These are phyloP conservation scores for Microbotryum saponariae DNA, from an alignment of 1,284 basidiomycete genomes.

Conservation along the genomic window DNA sequence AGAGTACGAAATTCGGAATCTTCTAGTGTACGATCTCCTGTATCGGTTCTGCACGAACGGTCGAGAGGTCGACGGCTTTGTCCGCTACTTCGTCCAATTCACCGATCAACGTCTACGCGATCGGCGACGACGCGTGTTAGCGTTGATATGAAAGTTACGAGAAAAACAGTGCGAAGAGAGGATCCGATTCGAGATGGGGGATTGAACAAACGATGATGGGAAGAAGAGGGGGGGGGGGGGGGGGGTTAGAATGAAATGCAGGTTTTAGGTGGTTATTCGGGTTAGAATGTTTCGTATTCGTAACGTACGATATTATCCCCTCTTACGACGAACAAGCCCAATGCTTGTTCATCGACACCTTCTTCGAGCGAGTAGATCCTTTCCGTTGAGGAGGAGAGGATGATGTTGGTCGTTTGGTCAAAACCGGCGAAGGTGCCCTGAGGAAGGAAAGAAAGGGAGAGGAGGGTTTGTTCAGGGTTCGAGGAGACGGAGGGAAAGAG, in stretches of 20 bases:
- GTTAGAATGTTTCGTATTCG: too few relatives aligned
- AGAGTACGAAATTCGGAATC: too few relatives aligned
- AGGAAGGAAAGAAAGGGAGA: neutral
- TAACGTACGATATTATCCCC: conserved; percentile 84
- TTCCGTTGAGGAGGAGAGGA: conserved; percentile 82
- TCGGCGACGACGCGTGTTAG: conserved; percentile 37
- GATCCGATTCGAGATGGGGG: too few relatives aligned
- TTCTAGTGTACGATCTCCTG: conserved; percentile 28
- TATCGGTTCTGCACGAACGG: conserved; percentile 80
- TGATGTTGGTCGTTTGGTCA: conserved; percentile 87
- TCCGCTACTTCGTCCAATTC: conserved; percentile 84
- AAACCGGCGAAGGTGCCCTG: conserved; percentile 82
- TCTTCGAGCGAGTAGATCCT: conserved; percentile 81
- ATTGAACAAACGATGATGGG: too few relatives aligned
- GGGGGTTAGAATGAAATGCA: too few relatives aligned
- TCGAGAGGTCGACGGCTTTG: conserved; percentile 64
- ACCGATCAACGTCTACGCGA: conserved; percentile 79
- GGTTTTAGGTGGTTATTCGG: too few relatives aligned
- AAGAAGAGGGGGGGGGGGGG: too few relatives aligned
- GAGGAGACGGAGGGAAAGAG: neutral
- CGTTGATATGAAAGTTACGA: too few relatives aligned
- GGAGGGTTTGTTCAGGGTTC: neutral
- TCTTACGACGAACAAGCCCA: conserved; percentile 95
- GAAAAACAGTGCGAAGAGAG: too few relatives aligned
- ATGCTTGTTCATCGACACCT: conserved; percentile 84